Percentiles rank a stretch among this genome's conserved stretches.
These are phyloP conservation scores for Sphaerostilbella broomeana DNA, from an alignment of 2,329 filamentous ascomycete genomes.

Conservation along the genomic window DNA sequence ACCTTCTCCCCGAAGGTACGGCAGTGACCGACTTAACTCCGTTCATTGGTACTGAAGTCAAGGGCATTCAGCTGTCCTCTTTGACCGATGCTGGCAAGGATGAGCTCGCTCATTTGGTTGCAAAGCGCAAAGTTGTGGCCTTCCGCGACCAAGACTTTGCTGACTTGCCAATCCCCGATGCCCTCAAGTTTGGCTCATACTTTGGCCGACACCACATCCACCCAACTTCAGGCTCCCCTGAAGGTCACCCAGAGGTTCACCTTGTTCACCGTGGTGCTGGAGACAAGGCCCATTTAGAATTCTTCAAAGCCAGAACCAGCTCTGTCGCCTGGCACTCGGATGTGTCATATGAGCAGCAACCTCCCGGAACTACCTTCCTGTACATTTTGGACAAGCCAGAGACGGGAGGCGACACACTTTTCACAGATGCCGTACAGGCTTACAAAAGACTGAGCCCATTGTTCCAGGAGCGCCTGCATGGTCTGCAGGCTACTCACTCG, in stretches of 20 bases:
- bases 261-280: slow-evolving; percentile 65
- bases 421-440: slow-evolving; percentile 71
- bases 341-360: slow-evolving; percentile 80
- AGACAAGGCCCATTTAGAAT: slow-evolving; percentile 45
- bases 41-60: slow-evolving; percentile 66
- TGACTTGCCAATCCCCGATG: slow-evolving; percentile 62
- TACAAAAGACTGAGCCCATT: slow-evolving; percentile 74
- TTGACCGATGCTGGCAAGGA: slow-evolving; percentile 65
- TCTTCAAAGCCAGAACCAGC: slow-evolving; percentile 64
- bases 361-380: slow-evolving; percentile 82
- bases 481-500: slow-evolving; percentile 73
- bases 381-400: slow-evolving; percentile 79
- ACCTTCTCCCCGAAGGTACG: slow-evolving; percentile 53
- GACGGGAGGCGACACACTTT: slow-evolving; percentile 79
- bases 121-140: slow-evolving; percentile 70
- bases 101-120: slow-evolving; percentile 67
- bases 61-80: slow-evolving; percentile 63
- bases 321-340: slow-evolving; percentile 87
- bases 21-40: slow-evolving; percentile 59
- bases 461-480: slow-evolving; percentile 75
- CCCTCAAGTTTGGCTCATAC: slow-evolving; percentile 63
- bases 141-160: slow-evolving; percentile 72
- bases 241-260: slow-evolving; percentile 67
- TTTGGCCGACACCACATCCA: slow-evolving; percentile 80
- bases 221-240: slow-evolving; percentile 68